Percentiles rank a stretch among this genome's conserved stretches.
These are phyloP conservation scores for Aspergillus melleus DNA, from an alignment of 2,329 filamentous ascomycete genomes.

Conservation along the genomic window DNA sequence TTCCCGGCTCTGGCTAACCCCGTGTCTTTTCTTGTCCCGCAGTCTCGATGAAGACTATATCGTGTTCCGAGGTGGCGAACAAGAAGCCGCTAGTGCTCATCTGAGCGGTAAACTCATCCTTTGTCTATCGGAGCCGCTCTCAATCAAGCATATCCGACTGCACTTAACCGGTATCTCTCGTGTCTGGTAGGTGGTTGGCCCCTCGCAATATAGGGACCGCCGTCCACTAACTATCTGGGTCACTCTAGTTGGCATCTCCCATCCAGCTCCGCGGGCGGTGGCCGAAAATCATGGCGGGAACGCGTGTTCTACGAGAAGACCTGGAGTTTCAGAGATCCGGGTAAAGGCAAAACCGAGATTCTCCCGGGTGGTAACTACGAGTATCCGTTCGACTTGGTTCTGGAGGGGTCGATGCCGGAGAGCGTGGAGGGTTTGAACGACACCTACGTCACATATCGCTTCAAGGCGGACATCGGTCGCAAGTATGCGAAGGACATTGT, in stretches of 20 bases:
- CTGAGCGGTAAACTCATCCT: conserved; percentile 73
- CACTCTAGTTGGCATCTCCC: conserved; percentile 36
- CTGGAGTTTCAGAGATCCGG: conserved; percentile 66
- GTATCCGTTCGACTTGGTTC: conserved; percentile 73
- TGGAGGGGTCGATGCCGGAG: conserved; percentile 72
- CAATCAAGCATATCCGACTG: conserved; percentile 71
- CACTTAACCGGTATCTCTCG: conserved; percentile 70
- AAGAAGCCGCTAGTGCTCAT: conserved; percentile 73
- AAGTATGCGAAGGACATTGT: conserved; percentile 87
- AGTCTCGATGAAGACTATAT: conserved; percentile 79
- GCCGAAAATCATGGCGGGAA: conserved; percentile 43
- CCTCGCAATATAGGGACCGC: background rate
- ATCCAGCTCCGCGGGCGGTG: conserved; percentile 37
- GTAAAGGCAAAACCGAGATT: conserved; percentile 52
- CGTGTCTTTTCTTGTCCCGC: background rate
- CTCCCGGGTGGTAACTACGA: conserved; percentile 77
- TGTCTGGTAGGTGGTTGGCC: conserved; percentile 59
- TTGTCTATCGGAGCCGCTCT: conserved; percentile 67
- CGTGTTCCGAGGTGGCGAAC: conserved; percentile 71
- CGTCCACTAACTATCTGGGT: background rate
- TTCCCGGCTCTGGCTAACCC: conserved; percentile 22
- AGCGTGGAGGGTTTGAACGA: conserved; percentile 87
- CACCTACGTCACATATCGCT: conserved; percentile 82
- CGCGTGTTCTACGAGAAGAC: conserved; percentile 64
- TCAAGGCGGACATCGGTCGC: conserved; percentile 88